Percentiles rank a stretch among this genome's conserved stretches.
These are phyloP conservation scores for Russula brevipes DNA, from an alignment of 768 basidiomycete species.

Conservation along the genomic window DNA sequence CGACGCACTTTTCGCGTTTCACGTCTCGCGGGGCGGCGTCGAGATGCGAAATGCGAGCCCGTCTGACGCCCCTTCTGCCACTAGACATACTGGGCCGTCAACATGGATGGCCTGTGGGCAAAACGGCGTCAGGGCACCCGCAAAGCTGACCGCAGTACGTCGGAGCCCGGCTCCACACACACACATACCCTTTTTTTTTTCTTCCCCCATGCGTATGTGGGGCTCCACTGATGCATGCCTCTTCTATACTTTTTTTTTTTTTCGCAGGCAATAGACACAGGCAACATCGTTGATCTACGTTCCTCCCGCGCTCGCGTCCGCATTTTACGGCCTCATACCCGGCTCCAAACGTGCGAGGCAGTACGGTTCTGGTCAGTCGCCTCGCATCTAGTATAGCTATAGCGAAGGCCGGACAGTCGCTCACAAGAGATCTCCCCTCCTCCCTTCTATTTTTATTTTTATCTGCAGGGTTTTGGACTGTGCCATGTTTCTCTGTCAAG, in stretches of 20 bases:
- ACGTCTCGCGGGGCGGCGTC: too few relatives aligned
- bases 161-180: too few relatives aligned
- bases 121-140: constrained; percentile 26
- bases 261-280: constrained; percentile 59
- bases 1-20: neutral
- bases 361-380: constrained; percentile 39
- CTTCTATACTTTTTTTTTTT: neutral
- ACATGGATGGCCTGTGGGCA: constrained; percentile 43
- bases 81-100: constrained; percentile 59
- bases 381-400: neutral
- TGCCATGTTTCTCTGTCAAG: constrained; percentile 42
- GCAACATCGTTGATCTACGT: constrained; percentile 63
- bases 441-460: neutral
- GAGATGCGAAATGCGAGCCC: too few relatives aligned
- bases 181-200: neutral
- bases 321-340: constrained; percentile 52
- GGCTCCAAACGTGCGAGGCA: constrained; percentile 39
- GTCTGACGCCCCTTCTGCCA: neutral
- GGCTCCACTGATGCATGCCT: neutral
- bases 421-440: neutral
- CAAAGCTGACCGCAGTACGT: constrained; percentile 37
- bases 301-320: constrained; percentile 38
- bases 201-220: neutral
- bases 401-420: neutral
- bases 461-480: constrained; percentile 48